Evolutionary conservation across 148 eudicot species (phyloP).

Genomic region (Limonium bicolor): DNA sequence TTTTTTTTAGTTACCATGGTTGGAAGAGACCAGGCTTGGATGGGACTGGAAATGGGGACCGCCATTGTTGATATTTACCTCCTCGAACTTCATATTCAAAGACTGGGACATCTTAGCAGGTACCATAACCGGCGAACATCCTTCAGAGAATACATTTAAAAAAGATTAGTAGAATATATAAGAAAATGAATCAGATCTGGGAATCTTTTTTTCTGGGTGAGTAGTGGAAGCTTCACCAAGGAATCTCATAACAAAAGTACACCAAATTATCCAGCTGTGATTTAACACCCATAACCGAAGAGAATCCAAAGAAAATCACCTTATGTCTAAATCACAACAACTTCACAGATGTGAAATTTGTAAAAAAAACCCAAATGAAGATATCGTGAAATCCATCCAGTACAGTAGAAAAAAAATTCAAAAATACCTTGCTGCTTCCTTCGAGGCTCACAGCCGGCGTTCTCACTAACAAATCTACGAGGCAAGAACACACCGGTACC

Average conservation of each 20-base stretch:
- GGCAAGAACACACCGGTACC: slow-evolving; percentile 87
- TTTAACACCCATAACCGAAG: not conserved
- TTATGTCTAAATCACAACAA: slow-evolving; percentile 3
- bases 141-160: slow-evolving; percentile 10
- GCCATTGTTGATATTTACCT: slow-evolving; percentile 16
- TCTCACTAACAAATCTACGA: slow-evolving; percentile 13
- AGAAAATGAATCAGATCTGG: not conserved
- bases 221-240: not conserved
- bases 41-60: not conserved
- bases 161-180: not conserved
- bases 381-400: no score
- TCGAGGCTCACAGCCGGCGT: slow-evolving; percentile 17
- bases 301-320: not conserved
- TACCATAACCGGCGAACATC: slow-evolving; percentile 19
- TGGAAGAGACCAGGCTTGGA: slow-evolving; percentile 7
- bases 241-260: not conserved
- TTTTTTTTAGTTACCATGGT: slow-evolving; percentile 33
- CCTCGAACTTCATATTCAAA: slow-evolving; percentile 18
- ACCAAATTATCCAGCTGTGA: no score
- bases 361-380: not conserved
- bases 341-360: not conserved
- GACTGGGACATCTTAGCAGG: slow-evolving; percentile 28
- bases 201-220: not conserved
- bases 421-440: slow-evolving; percentile 37
- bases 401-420: no score